phyloP scores from a whole-genome alignment of 768 basidiomycete species.

The Hypholoma sublateritium region DNA sequence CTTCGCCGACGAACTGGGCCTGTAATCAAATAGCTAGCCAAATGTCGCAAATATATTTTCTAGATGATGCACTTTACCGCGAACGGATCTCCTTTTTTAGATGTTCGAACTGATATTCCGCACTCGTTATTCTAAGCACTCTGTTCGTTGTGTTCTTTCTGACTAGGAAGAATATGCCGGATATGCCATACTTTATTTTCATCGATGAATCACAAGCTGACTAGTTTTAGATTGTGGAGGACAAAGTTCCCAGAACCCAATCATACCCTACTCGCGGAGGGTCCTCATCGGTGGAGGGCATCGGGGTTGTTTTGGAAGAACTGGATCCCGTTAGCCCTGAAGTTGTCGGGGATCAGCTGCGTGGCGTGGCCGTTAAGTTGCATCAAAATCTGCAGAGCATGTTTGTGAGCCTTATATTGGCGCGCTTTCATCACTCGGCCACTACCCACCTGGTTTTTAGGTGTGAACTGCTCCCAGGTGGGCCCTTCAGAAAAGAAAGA shows the following conservation, averaged over 20 bases:
- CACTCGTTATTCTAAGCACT: neutral
- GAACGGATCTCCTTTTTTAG: constrained; percentile 6
- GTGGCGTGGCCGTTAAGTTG: constrained; percentile 10
- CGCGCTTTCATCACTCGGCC: no score
- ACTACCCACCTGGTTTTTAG: constrained; percentile 4
- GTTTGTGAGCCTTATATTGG: neutral
- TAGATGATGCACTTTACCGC: constrained; percentile 12
- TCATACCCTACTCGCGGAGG: no score
- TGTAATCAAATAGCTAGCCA: constrained; percentile 39
- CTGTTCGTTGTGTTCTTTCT: no score
- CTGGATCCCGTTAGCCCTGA: constrained; percentile 3
- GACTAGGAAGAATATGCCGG: neutral
- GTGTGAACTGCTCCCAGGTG: constrained; percentile 9
- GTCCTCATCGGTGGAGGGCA: constrained; percentile 1
- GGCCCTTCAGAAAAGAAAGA: constrained; percentile 2
- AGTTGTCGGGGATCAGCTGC: neutral
- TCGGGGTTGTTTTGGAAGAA: constrained; percentile 11
- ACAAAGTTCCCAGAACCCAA: no score
- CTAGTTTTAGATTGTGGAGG: neutral
- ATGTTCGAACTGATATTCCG: neutral
- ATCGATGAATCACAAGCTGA: neutral
- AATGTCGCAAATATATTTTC: constrained; percentile 6
- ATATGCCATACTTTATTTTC: neutral
- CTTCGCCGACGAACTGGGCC: constrained; percentile 80
- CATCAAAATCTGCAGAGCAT: constrained; percentile 3